phyloP scores from a whole-genome alignment of 2,329 filamentous ascomycete species.

The Aspergillus persii region DNA sequence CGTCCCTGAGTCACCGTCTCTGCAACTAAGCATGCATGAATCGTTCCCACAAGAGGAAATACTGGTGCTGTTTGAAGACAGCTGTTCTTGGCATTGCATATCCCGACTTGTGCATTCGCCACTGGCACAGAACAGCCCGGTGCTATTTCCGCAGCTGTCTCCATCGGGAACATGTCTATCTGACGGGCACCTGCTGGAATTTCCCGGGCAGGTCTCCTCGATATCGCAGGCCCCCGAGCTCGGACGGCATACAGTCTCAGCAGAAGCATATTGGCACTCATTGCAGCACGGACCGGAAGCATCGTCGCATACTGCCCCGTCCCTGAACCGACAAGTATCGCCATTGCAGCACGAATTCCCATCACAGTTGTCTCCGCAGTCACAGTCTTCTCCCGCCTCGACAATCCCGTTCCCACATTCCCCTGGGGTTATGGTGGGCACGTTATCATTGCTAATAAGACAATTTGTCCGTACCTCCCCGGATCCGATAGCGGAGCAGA shows the following conservation, averaged over 20 bases:
- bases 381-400: constrained; percentile 83
- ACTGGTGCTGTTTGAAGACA: background rate
- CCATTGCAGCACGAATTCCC: constrained; percentile 19
- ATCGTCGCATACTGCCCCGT: constrained; percentile 12
- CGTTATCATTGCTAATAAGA: constrained; percentile 54
- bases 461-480: constrained; percentile 70
- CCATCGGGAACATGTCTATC: constrained; percentile 8
- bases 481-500: constrained; percentile 74
- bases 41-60: constrained; percentile 6
- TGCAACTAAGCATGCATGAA: constrained; percentile 8
- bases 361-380: constrained; percentile 63
- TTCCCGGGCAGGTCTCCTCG: constrained; percentile 9
- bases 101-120: constrained; percentile 14
- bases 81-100: constrained; percentile 6
- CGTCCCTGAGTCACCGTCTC: background rate
- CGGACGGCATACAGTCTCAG: constrained; percentile 8
- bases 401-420: constrained; percentile 88
- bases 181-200: constrained; percentile 6
- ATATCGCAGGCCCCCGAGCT: constrained; percentile 7
- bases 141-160: background rate
- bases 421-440: constrained; percentile 48
- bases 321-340: constrained; percentile 16
- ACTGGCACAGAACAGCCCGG: constrained; percentile 8
- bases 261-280: constrained; percentile 7
- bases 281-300: constrained; percentile 7